phyloP scores from a whole-genome alignment of 2,329 filamentous ascomycete species.

The Chalaropsis ovoidea region DNA sequence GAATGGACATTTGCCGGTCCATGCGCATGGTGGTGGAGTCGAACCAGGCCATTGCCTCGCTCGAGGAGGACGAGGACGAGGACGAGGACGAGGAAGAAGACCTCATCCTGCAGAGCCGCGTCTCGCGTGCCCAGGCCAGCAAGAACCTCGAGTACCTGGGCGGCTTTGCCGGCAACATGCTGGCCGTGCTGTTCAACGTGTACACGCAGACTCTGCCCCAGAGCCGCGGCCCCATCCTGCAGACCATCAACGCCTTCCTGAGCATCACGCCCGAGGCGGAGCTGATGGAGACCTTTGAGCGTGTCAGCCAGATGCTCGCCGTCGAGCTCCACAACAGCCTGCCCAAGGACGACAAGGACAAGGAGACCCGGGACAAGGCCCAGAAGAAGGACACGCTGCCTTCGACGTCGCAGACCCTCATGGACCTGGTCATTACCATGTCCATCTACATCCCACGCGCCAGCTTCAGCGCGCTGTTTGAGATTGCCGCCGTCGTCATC shows the following conservation, averaged over 20 bases:
- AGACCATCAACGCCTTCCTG: conserved; percentile 89
- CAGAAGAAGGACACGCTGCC: conserved; percentile 61
- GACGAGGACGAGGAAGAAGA: conserved; percentile 53
- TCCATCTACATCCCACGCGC: conserved; percentile 82
- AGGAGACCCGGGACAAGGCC: conserved; percentile 46
- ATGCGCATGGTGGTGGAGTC: conserved; percentile 84
- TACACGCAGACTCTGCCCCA: conserved; percentile 94
- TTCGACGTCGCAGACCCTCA: conserved; percentile 84
- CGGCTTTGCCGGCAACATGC: conserved; percentile 70
- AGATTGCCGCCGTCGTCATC: conserved; percentile 73
- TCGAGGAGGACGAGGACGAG: conserved; percentile 56
- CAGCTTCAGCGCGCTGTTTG: conserved; percentile 76
- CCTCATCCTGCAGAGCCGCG: conserved; percentile 64
- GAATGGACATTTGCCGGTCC: conserved; percentile 76
- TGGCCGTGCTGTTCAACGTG: conserved; percentile 97
- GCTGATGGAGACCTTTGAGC: conserved; percentile 76
- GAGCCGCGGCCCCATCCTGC: conserved; percentile 78
- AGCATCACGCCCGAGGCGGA: conserved; percentile 73
- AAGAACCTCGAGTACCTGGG: conserved; percentile 76
- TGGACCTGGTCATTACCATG: conserved; percentile 95
- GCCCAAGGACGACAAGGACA: conserved; percentile 54
- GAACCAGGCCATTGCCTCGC: conserved; percentile 66
- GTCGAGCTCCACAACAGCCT: conserved; percentile 50
- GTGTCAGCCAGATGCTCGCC: conserved; percentile 76
- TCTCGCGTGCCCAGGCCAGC: conserved; percentile 63